Conservation (phyloP, 306 rosid species). For the Vigna unguiculata region DNA sequence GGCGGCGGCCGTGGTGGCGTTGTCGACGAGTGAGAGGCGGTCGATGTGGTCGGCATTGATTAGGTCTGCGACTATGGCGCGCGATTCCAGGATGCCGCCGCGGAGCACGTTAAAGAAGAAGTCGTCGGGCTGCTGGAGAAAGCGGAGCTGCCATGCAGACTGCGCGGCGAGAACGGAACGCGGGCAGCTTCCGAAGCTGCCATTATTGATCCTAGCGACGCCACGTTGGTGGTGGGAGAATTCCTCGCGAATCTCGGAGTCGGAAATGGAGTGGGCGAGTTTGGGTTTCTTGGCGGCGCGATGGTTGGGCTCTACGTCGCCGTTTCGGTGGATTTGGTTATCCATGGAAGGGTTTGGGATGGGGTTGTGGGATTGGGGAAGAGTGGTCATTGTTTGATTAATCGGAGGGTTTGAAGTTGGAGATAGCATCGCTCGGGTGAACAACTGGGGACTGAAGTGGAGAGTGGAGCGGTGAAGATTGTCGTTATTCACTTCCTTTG, state of each 20-base stretch:
- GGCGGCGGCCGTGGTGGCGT: constrained; percentile 73
- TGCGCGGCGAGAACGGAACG: constrained; percentile 57
- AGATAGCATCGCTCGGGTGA: neutral
- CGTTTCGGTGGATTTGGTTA: constrained; percentile 53
- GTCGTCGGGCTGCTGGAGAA: constrained; percentile 67
- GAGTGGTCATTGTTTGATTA: neutral
- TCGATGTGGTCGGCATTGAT: constrained; percentile 56
- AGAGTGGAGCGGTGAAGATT: neutral
- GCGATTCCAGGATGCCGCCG: constrained; percentile 47
- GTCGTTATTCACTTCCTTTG: neutral
- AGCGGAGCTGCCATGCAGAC: constrained; percentile 54
- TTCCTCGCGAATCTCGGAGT: constrained; percentile 47
- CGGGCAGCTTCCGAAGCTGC: constrained; percentile 76
- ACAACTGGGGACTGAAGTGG: too few species aligned
- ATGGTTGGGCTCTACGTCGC: constrained; percentile 34
- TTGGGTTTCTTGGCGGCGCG: constrained; percentile 44
- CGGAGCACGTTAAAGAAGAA: constrained; percentile 58
- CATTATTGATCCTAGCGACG: constrained; percentile 67
- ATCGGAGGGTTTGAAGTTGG: neutral
- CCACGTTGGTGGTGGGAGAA: constrained; percentile 62
- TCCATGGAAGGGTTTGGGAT: constrained; percentile 38
- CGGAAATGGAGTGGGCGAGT: constrained; percentile 35
- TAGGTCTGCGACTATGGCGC: constrained; percentile 45
- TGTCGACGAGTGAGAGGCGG: constrained; percentile 60
- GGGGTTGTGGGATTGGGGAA: neutral